Percentiles rank a stretch among this genome's conserved stretches.
Evolutionary conservation across 1,284 basidiomycete genomes (phyloP).

Genomic region (Leccinum pseudoinsigne): DNA sequence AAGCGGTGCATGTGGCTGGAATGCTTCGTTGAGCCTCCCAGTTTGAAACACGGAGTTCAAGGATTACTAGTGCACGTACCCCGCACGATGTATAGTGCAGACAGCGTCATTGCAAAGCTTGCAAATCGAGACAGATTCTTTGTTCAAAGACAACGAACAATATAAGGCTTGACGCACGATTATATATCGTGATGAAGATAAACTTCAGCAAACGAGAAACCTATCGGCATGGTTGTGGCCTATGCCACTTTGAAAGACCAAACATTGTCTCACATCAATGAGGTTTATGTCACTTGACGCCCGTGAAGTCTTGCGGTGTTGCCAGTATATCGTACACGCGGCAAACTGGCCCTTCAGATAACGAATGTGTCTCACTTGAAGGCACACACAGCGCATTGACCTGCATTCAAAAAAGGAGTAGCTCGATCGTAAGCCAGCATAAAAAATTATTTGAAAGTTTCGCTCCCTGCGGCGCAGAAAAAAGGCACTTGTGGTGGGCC

Average conservation of each 20-base stretch:
- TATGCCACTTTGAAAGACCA: background rate
- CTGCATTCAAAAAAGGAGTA: background rate
- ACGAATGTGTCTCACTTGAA: background rate
- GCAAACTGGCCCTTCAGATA: background rate
- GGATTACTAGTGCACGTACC: slow-evolving; percentile 4
- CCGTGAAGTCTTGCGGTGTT: background rate
- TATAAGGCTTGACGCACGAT: background rate
- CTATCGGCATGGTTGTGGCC: slow-evolving; percentile 10
- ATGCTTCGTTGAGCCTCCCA: background rate
- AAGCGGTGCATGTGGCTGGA: slow-evolving; percentile 7
- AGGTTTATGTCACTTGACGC: background rate
- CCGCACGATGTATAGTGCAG: slow-evolving; percentile 10
- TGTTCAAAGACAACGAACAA: too few species aligned
- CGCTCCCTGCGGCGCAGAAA: background rate
- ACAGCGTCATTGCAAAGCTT: slow-evolving; percentile 4
- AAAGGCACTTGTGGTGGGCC: background rate
- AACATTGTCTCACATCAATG: background rate
- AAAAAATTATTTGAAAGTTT: background rate
- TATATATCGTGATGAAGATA: slow-evolving; percentile 3
- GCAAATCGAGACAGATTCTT: background rate
- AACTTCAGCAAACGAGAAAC: slow-evolving; percentile 10
- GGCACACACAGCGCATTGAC: background rate
- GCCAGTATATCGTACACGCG: background rate
- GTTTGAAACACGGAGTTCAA: background rate
- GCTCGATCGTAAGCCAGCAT: background rate